A percentile compares a stretch with the other conserved stretches of the same genome.
phyloP scores from a whole-genome alignment of 148 eudicot species.

The Arbutus unedo region DNA sequence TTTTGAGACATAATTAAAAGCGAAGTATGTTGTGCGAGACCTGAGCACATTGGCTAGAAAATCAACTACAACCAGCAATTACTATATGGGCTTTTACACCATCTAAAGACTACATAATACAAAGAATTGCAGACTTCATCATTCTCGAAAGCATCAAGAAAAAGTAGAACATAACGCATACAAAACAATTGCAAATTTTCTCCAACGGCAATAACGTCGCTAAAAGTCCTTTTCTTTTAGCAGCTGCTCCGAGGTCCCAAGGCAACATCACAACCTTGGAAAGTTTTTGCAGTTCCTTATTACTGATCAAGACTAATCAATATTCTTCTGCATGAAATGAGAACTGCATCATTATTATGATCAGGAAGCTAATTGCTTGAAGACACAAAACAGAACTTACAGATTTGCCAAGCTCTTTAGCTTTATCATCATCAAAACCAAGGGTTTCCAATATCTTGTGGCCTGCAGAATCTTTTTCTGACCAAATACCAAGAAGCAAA shows the following conservation, averaged over 20 bases:
- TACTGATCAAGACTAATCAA: conserved; percentile 54
- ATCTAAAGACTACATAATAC: not conserved
- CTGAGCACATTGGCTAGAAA: not conserved
- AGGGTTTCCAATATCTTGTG: conserved; percentile 54
- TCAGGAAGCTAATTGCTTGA: conserved; percentile 2
- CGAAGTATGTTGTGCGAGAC: not conserved
- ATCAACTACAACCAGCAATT: conserved; percentile 1
- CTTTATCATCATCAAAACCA: conserved; percentile 82
- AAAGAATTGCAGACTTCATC: conserved; percentile 10
- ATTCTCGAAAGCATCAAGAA: not conserved
- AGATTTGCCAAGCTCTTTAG: conserved; percentile 67
- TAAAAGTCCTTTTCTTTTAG: not conserved
- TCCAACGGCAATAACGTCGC: not conserved
- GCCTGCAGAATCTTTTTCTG: conserved; percentile 71
- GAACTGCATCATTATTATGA: not conserved
- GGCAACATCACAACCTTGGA: not conserved
- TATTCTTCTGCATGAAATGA: conserved; percentile 58
- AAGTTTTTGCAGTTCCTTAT: conserved; percentile 27
- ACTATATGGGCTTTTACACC: not conserved
- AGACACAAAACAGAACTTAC: conserved; percentile 38
- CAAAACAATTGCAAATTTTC: conserved; percentile 1
- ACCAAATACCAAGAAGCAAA: conserved; percentile 83
- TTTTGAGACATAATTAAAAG: not conserved
- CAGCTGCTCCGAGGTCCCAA: conserved; percentile 12
- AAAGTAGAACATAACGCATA: not conserved